phyloP scores from a whole-genome alignment of 176 grass and related monocot species.

The Phoenix roebelenii region DNA sequence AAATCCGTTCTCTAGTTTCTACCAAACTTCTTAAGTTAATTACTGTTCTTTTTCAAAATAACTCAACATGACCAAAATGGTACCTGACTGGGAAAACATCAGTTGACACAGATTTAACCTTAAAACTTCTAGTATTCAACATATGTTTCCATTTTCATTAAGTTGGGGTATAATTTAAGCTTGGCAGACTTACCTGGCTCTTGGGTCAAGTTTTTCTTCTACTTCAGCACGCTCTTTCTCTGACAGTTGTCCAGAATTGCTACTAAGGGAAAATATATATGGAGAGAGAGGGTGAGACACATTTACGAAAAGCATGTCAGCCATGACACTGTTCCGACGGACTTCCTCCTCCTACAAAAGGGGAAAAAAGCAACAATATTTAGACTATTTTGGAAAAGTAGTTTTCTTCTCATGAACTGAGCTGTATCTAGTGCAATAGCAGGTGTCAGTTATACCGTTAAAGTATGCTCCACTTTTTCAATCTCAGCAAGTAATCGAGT shows the following conservation, averaged over 20 bases:
- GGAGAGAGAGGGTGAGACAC: constrained; percentile 80
- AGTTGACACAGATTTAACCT: too few relatives aligned
- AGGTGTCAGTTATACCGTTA: constrained; percentile 43
- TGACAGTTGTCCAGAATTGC: constrained; percentile 63
- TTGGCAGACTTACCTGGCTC: constrained; percentile 53
- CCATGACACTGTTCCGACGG: constrained; percentile 82
- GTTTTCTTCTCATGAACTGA: too few relatives aligned
- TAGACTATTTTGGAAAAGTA: too few relatives aligned
- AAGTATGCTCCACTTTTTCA: constrained; percentile 82
- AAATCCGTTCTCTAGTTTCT: too few relatives aligned
- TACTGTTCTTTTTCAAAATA: too few relatives aligned
- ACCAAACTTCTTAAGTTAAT: too few relatives aligned
- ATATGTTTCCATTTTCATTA: not conserved
- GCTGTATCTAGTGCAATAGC: too few relatives aligned
- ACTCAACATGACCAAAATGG: too few relatives aligned
- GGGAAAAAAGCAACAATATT: constrained; percentile 14
- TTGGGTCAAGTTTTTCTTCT: constrained; percentile 80
- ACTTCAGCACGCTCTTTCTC: constrained; percentile 48
- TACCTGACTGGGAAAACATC: too few relatives aligned
- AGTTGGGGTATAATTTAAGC: not conserved
- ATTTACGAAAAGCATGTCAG: constrained; percentile 95
- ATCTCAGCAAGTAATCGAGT: constrained; percentile 73
- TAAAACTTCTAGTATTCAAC: too few relatives aligned
- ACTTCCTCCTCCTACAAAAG: constrained; percentile 77
- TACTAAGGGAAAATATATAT: constrained; percentile 84